These are phyloP conservation scores for Cyclostephanos tholiformis DNA, from an alignment of 108 stramenopile species.

Conservation along the genomic window DNA sequence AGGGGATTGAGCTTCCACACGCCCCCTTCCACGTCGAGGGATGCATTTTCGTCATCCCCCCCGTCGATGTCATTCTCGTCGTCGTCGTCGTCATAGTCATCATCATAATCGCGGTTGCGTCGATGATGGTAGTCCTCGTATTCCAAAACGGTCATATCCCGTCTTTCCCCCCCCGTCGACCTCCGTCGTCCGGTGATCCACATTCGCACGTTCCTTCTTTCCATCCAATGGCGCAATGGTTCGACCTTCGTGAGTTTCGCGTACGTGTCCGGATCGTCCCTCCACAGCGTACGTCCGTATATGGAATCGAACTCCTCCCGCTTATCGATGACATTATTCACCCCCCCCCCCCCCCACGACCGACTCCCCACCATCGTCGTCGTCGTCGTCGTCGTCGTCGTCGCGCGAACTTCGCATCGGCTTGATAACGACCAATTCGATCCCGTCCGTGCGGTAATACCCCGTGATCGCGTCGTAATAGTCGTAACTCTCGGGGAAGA, in stretches of 20 bases:
- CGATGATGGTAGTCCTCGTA: constrained; percentile 28
- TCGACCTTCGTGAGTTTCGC: constrained; percentile 51
- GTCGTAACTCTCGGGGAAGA: constrained; percentile 51
- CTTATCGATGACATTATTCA: background rate
- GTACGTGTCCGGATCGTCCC: constrained; percentile 41
- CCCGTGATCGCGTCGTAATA: constrained; percentile 35
- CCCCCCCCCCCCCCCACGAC: background rate
- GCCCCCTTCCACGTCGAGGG: constrained; percentile 14
- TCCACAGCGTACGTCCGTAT: constrained; percentile 33
- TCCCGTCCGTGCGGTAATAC: background rate
- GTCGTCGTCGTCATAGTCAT: background rate
- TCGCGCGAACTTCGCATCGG: constrained; percentile 9
- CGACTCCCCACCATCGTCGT: too few species aligned
- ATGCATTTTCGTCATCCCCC: background rate
- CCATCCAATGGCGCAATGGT: constrained; percentile 38
- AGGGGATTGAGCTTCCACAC: constrained; percentile 53
- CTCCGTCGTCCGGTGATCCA: constrained; percentile 61
- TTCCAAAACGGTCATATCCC: constrained; percentile 38
- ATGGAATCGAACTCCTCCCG: constrained; percentile 34
- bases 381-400: background rate
- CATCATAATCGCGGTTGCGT: too few species aligned
- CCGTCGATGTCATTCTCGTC: constrained; percentile 7
- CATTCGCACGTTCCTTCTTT: constrained; percentile 34
- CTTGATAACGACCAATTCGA: constrained; percentile 22
- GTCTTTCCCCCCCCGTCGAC: constrained; percentile 49